Base-by-base conservation (phyloP, 768 basidiomycete genomes). In the Cystobasidium onofrii region DNA sequence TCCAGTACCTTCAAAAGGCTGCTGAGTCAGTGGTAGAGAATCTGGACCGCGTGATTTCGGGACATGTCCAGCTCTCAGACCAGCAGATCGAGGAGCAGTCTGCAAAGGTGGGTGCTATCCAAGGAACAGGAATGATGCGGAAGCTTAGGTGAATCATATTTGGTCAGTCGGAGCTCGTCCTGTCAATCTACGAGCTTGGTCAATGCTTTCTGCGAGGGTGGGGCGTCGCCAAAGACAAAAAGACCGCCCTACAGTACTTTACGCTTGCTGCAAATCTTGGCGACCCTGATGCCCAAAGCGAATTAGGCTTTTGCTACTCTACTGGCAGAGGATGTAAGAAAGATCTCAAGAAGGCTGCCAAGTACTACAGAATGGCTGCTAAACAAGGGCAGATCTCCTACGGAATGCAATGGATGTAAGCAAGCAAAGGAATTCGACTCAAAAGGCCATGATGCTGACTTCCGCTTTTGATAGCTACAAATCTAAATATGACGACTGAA, bases 181-280 rank as follows among this genome's bases (percentile, higher is more conserved):
- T 94, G 25, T 91, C 92, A 0, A 89, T 94, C 57, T 91, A 92
- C 79, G 92, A 94, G 81, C 90, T 94, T 2, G 92, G 90, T 0
- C 90, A 91, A 80, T 92, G 90, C 79, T 95, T 92, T 81, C 90
- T 90, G 80, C 90, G 91, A 64, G 92, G 92, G 0, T 94, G 92
- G 91, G 92, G 92, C 9, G 88, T 91, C 15, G 79, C 82, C 33
- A 90, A 91, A 80, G 90, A 94, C 81, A 88, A 90, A 83, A 90
- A 89, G 84, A 91, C 93, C 90, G 79, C 80, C 9, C 63, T 79
- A 12, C 43, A 64, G 1, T 95, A 94, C 79, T 93, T 91, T 79
- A 84, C 84, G 69, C 87, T 91, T 50, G 92, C 92, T 10, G 90
- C 92, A 18, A 85, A 86, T 39, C 84, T 95, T 1, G 92, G 92